Evolutionary conservation across 148 eudicot genomes (phyloP).

Genomic region (Vaccinium myrtillus): DNA sequence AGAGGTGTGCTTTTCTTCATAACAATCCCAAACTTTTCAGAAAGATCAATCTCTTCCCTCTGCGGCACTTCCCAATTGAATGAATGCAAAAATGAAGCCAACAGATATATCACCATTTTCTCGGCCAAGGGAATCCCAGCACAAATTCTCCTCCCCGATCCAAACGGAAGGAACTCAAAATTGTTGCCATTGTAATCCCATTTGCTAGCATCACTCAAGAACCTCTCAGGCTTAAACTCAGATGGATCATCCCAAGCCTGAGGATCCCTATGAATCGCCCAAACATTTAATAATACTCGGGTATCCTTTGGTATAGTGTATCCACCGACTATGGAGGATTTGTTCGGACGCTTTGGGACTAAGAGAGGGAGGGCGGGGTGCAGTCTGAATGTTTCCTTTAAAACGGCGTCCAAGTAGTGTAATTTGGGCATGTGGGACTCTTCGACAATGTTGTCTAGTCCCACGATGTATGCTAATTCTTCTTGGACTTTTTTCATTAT

Average conservation of each 20-base stretch:
- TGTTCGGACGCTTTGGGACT: no score
- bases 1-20: conserved; percentile 32
- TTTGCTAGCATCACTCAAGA: conserved; percentile 8
- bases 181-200: conserved; percentile 35
- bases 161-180: conserved; percentile 40
- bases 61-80: conserved; percentile 37
- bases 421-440: conserved; percentile 32
- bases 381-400: conserved; percentile 41
- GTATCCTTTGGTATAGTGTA: no score
- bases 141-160: conserved; percentile 51
- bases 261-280: no score
- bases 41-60: conserved; percentile 31
- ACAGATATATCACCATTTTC: conserved; percentile 24
- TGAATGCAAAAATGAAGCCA: conserved; percentile 41
- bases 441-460: conserved; percentile 27
- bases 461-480: conserved; percentile 34
- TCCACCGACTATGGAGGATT: no score
- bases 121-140: conserved; percentile 38
- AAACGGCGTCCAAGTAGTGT: conserved; percentile 36
- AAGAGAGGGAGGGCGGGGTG: conserved; percentile 36
- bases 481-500: conserved; percentile 28
- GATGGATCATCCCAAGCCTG: conserved; percentile 14
- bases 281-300: no score
- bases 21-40: conserved; percentile 36
- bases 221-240: conserved; percentile 31